phyloP scores from a whole-genome alignment of 352 stramenopile genomes.

The Plasmopara halstedii region DNA sequence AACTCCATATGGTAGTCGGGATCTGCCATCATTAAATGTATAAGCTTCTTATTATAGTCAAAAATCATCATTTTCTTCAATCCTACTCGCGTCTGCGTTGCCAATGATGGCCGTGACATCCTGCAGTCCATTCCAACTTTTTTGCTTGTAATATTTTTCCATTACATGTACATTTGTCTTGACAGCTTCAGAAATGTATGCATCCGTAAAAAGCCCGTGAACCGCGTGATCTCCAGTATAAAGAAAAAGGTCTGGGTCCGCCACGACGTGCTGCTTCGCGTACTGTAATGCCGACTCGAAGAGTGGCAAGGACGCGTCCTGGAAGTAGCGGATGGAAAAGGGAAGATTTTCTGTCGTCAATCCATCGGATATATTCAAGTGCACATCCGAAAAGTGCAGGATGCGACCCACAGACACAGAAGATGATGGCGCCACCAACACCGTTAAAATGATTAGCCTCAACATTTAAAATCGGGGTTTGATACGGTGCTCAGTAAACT shows the following conservation, averaged over 20 bases:
- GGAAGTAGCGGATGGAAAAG: conserved; percentile 40
- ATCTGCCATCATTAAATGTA: conserved; percentile 41
- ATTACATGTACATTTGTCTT: conserved; percentile 58
- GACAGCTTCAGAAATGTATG: conserved; percentile 52
- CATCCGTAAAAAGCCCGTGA: conserved; percentile 53
- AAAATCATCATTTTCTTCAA: conserved; percentile 1
- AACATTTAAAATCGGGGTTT: too few species aligned
- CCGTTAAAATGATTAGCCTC: not conserved
- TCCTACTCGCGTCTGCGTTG: conserved; percentile 66
- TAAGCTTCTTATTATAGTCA: conserved; percentile 30
- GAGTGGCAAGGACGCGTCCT: conserved; percentile 45
- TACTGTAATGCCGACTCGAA: conserved; percentile 64
- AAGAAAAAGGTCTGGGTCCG: conserved; percentile 59
- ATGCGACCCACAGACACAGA: conserved; percentile 26
- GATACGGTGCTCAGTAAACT: too few species aligned
- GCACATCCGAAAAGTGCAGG: conserved; percentile 81
- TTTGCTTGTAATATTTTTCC: conserved; percentile 56
- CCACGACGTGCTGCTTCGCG: conserved; percentile 45
- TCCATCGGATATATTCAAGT: conserved; percentile 64
- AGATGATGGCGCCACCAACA: conserved; percentile 3
- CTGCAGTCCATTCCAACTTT: conserved; percentile 12
- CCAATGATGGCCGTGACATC: conserved; percentile 73
- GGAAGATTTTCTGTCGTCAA: conserved; percentile 25
- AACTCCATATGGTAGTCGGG: not conserved
- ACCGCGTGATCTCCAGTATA: conserved; percentile 77